Base-by-base conservation (phyloP, 2,329 filamentous ascomycete genomes). In the Hysterium pulicare region DNA sequence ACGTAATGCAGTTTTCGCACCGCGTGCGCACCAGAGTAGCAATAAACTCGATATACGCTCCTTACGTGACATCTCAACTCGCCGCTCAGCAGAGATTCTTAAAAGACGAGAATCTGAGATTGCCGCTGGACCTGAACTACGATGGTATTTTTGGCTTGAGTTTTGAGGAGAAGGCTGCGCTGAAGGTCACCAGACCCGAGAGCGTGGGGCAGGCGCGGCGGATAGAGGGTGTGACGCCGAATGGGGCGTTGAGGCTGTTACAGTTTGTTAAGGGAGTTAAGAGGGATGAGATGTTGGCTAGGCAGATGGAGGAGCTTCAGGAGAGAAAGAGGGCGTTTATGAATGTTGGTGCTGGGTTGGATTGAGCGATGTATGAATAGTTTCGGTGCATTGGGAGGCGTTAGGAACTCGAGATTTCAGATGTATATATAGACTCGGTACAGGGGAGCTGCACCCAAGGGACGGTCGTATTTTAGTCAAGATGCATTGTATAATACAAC, bases 201-300 rank as follows among this genome's bases (percentile, higher is more conserved):
- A 94, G 81, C 47, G 74, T 98, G 17, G 91, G 88, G 0, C 93
- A 96, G 76, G 91, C 91, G 23, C 77, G 89, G 37, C 74, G 93
- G 11, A 81, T 96, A 9, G 93, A 98, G 67, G 91, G 91, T 2
- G 76, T 77, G n/a, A 77, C 75, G 46, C 73, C 75, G 1, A 62
- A 67, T 22, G 75, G 74, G 0, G 72, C 73, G 20, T 49, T 77
- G 50, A 58, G 79, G 41, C 60, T 93, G 47, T 66, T 91, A 44
- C 74, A 73, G 19, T 78, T 79, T 61, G 82, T 89, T n/a, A 73
- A 71, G 51, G 70, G 68, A 2, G 62, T 57, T 23, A 63, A 63
- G 44, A 62, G 53, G 42, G 60, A 51, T 34, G 59, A 64, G 44
- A 51, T 54, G 38, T 58, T 58, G 41, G 50, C 44, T 38, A 47